Base-by-base conservation (phyloP, 139 green algal species). In the Gonium pectorale region DNA sequence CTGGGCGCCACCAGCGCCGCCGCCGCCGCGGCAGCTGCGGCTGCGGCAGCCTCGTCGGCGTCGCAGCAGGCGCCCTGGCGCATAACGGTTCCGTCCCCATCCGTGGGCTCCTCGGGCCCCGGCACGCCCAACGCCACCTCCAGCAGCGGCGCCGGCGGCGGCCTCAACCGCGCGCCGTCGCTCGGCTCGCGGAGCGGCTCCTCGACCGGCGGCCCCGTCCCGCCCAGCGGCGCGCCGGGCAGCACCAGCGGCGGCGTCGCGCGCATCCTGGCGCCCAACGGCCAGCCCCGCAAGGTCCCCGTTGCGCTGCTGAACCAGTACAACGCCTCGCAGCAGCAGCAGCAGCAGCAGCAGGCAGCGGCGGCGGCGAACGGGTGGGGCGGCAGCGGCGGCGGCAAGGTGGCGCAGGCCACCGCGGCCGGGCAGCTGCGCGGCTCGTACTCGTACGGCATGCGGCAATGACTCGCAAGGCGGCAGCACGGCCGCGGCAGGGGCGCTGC, bases 231-330 rank as follows among this genome's bases (percentile, higher is more conserved):
- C 60, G 43, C 67, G 67, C 67, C 67, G 26, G 67, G 73, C 38
- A 38, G 37, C 69, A 51, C 69, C 38, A 73, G 21, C 41, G 85
- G 83, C n/a, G 85, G 74, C 17, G 81, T 95, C 7, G 87, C 90
- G 9, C 90, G 95, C 63, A 90, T 95, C 33, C 83, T 98, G 37
- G 94, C 95, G 19, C 92, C 94, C 51, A 97, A 97, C 83, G 95
- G 95, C 0, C 95, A 98, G 90, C 95, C 95, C 0, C 89, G 95
- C 51, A 98, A 98, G 90, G 87, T 98, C 62, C 93, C 93, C 24
- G 81, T 93, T 35, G 86, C 93, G 40, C 79, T 95, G 79, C 38
- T 90, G 35, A 62, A 43, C 26, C 79, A 86, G 51, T 87, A 85
- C 71, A n/a, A n/a, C n/a, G n/a, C n/a, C n/a, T 27, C 71, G 31